Evolutionary conservation across 768 basidiomycete species (phyloP).

Genomic region (Boletus sensibilis): DNA sequence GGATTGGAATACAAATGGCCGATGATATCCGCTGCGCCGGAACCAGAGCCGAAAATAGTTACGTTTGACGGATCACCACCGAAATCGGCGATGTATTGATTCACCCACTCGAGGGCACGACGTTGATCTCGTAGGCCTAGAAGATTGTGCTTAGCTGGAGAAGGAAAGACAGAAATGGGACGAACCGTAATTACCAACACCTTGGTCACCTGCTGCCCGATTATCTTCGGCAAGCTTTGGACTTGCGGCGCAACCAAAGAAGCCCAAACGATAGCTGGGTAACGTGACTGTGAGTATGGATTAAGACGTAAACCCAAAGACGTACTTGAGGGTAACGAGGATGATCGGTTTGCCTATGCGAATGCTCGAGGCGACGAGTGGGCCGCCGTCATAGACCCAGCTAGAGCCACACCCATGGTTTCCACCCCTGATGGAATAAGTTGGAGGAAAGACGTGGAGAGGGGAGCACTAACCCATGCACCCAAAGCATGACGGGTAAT

Average conservation of each 20-base stretch:
- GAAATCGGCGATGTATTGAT: constrained; percentile 57
- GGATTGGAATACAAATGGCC: constrained; percentile 61
- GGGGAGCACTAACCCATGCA: constrained; percentile 65
- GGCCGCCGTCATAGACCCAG: constrained; percentile 76
- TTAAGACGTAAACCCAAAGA: constrained; percentile 21
- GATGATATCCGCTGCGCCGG: constrained; percentile 54
- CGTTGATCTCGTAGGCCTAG: constrained; percentile 65
- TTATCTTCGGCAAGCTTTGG: constrained; percentile 68
- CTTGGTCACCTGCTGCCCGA: constrained; percentile 58
- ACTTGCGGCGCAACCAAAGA: constrained; percentile 75
- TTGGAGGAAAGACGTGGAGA: constrained; percentile 7
- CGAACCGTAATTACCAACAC: constrained; percentile 76
- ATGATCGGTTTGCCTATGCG: constrained; percentile 62
- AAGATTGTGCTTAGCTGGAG: constrained; percentile 1
- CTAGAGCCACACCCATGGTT: constrained; percentile 71
- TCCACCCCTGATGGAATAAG: constrained; percentile 53
- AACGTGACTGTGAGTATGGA: constrained; percentile 9
- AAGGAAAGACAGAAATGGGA: constrained; percentile 6
- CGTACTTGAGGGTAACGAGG: constrained; percentile 75
- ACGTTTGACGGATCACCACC: constrained; percentile 61
- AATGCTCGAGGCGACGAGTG: constrained; percentile 68
- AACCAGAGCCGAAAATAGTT: constrained; percentile 42
- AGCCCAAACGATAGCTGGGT: constrained; percentile 68
- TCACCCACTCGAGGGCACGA: constrained; percentile 62
- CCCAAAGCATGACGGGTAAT: constrained; percentile 79